A percentile compares a stretch with the other conserved stretches of the same genome.
Evolutionary conservation across 108 stramenopile species (phyloP).

Genomic region (Pelagomonas calceolata): DNA sequence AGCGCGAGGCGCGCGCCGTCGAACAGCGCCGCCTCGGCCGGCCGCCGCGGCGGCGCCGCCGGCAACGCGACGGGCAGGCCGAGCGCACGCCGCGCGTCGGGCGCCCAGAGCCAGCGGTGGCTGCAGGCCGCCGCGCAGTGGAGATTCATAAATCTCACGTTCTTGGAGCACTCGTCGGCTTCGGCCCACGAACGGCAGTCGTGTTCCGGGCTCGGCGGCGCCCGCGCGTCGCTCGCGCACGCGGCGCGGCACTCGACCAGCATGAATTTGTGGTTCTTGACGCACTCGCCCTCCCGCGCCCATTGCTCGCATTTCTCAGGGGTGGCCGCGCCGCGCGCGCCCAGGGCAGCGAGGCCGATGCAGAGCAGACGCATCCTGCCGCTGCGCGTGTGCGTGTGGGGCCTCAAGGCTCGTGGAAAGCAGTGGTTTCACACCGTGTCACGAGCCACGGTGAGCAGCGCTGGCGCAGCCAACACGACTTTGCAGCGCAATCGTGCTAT

Average conservation of each 20-base stretch:
- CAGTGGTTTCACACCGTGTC: no score
- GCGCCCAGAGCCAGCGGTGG: neutral
- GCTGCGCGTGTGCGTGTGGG: no score
- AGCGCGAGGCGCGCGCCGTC: neutral
- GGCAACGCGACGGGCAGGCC: neutral
- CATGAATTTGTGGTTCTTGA: neutral
- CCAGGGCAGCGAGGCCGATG: no score
- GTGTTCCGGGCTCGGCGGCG: neutral
- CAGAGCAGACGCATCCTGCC: no score
- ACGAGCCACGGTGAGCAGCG: no score
- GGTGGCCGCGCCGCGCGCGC: no score
- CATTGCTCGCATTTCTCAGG: constrained; percentile 1
- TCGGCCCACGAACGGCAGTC: neutral
- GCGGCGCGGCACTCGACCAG: neutral
- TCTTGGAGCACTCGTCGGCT: neutral
- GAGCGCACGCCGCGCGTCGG: neutral
- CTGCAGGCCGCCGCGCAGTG: neutral
- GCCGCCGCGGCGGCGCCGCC: no score
- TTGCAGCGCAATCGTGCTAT: no score
- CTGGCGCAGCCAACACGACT: no score
- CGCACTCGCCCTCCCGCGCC: neutral
- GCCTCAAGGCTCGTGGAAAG: no score
- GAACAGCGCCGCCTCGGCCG: no score
- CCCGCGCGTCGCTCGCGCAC: neutral
- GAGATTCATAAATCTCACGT: neutral